Conservation (phyloP, 2,329 filamentous ascomycete species). For the Paraphaeosphaeria sporulosa region DNA sequence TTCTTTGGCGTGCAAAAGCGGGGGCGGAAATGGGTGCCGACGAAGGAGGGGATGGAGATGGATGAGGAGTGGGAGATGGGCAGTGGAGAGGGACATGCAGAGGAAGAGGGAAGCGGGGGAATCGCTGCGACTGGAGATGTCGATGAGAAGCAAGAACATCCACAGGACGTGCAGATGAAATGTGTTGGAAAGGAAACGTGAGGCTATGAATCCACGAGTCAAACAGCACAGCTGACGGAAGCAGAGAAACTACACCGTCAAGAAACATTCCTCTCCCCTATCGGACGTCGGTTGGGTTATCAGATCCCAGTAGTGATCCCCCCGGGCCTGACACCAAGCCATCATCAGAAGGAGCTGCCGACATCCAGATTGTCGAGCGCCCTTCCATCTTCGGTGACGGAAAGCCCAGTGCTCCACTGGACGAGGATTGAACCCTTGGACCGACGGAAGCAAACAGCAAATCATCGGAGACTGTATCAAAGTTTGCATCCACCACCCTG, state of each 20-base stretch:
- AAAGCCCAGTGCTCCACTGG: not conserved
- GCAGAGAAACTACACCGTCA: not conserved
- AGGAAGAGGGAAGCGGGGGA: not conserved
- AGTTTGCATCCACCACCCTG: too few relatives aligned
- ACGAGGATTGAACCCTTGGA: too few relatives aligned
- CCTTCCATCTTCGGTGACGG: not conserved
- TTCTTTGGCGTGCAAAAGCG: slow-evolving; percentile 36
- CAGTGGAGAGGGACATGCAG: slow-evolving; percentile 7
- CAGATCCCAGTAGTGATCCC: not conserved
- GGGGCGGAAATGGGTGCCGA: slow-evolving; percentile 29
- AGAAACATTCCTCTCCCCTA: not conserved
- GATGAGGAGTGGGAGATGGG: slow-evolving; percentile 18
- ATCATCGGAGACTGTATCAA: too few relatives aligned
- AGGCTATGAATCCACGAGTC: not conserved
- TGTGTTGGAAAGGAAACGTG: not conserved
- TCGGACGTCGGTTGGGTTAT: not conserved
- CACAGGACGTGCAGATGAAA: not conserved
- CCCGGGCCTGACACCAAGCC: not conserved
- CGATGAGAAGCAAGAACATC: not conserved
- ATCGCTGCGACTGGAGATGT: not conserved
- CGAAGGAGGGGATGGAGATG: slow-evolving; percentile 25
- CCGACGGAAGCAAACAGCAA: not conserved
- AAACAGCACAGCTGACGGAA: not conserved
- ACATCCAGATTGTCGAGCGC: not conserved
- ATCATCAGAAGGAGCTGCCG: not conserved